These are phyloP conservation scores for Breynia disticha DNA, from an alignment of 441 rosid genomes.

Conservation along the genomic window DNA sequence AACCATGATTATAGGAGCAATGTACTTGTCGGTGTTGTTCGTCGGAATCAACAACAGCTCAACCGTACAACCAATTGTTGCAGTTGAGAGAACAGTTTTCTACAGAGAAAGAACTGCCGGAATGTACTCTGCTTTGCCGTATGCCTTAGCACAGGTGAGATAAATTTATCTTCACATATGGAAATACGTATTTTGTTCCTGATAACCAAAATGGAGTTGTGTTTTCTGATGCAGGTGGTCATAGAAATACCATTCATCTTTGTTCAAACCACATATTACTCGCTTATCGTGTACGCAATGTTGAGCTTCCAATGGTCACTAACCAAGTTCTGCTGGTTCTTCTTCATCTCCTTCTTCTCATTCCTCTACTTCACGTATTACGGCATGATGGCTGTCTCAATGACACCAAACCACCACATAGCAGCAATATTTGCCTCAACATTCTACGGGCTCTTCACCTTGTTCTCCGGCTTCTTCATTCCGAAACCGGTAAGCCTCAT, in stretches of 20 bases:
- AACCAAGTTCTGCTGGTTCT: constrained; percentile 86
- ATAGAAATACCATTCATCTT: constrained; percentile 70
- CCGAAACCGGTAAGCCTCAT: constrained; percentile 64
- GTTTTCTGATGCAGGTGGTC: constrained; percentile 45
- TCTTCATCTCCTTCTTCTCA: constrained; percentile 62
- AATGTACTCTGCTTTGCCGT: constrained; percentile 90
- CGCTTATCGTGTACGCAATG: constrained; percentile 75
- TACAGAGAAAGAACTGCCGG: constrained; percentile 88
- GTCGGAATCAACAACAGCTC: constrained; percentile 67
- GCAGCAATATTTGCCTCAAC: constrained; percentile 76
- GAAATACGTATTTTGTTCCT: neutral
- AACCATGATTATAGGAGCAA: no score
- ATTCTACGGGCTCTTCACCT: constrained; percentile 69
- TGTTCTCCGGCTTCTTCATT: constrained; percentile 86
- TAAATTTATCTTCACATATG: no score
- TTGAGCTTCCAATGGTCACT: constrained; percentile 70
- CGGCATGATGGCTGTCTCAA: constrained; percentile 89
- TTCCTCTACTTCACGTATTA: constrained; percentile 97
- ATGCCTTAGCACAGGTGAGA: constrained; percentile 81
- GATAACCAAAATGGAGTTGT: neutral
- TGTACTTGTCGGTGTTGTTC: no score
- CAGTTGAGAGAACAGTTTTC: constrained; percentile 76
- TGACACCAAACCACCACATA: constrained; percentile 87
- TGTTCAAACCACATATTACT: constrained; percentile 55
- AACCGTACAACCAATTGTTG: constrained; percentile 73